Base-by-base conservation (phyloP, 495 filamentous ascomycete genomes). In the Penicillium egyptiacum region DNA sequence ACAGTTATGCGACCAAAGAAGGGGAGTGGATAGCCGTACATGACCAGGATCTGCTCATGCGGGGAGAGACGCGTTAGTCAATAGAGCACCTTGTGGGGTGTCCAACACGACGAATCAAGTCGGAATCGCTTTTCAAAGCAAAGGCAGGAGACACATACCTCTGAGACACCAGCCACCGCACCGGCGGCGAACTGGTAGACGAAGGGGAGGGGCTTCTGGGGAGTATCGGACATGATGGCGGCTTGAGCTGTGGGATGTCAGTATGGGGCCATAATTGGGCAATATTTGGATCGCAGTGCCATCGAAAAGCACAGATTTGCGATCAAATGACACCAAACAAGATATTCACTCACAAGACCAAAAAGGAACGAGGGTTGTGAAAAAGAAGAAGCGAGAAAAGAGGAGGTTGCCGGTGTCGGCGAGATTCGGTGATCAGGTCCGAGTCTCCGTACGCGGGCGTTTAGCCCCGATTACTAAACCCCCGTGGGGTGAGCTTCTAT, bases 121-220 rank as follows among this genome's bases (percentile, higher is more conserved):
- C 28, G 40, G 40, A 30, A 9, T 8, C 11, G 5, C 23, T 30
- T 35, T 3, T 3, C 11, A 39, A 25, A 2, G 14, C 19, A 14
- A n/a, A 4, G 8, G 20, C 25, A 44, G 4, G 14, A 42, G 11
- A 35, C 0, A 45, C 87, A 79, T 76, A 89, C 90, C 83, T 96
- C 91, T 59, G 90, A 94, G 49, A 96, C 90, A 79, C 91, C 91
- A 64, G 91, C 91, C 63, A 96, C 85, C 59, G 92, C 91, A 83
- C 89, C 89, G 55, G 90, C 90, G 58, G 84, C 83, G 75, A 94
- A 92, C 76, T 92, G 89, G 81, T 92, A 94, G 45, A 84, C 72
- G 74, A 94, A 94, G 47, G 89, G 88, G 56, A 94, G 81, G 37
- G 90, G 88, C 70, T 90, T 83, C 52, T 72, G 71, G 43, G 57